Evolutionary conservation across 148 eudicot genomes (phyloP).

Genomic region (Chenopodium berlandieri): DNA sequence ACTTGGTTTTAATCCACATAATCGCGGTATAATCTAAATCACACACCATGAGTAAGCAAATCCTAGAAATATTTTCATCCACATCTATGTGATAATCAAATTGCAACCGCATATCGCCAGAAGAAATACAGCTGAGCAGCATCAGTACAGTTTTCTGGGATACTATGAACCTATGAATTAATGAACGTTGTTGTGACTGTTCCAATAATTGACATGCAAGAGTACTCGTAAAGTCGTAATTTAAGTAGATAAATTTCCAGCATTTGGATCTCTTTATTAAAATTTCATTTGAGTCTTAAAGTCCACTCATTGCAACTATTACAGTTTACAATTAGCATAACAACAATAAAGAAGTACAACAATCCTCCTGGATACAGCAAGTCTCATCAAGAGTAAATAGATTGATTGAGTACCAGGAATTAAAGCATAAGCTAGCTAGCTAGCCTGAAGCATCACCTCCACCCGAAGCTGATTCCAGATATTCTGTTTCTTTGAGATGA

Average conservation of each 20-base stretch:
- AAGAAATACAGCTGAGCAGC: too few species aligned
- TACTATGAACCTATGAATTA: too few species aligned
- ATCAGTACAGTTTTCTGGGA: neutral
- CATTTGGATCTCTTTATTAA: neutral
- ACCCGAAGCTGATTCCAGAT: conserved; percentile 63
- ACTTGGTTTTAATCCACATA: too few species aligned
- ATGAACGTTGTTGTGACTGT: too few species aligned
- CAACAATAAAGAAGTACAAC: neutral
- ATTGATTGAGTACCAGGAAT: neutral
- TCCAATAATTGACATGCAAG: too few species aligned
- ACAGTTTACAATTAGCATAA: neutral
- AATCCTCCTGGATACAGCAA: neutral
- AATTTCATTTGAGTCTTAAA: neutral
- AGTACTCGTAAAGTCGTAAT: neutral
- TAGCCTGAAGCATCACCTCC: conserved; percentile 56
- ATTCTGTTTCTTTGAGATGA: conserved; percentile 52
- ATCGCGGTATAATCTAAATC: too few species aligned
- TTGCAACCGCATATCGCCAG: too few species aligned
- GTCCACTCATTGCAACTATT: neutral
- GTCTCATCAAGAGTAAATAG: neutral
- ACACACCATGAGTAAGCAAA: neutral
- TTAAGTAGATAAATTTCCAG: neutral
- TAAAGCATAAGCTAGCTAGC: neutral
- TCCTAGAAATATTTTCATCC: neutral
- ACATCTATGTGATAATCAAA: neutral